These are phyloP conservation scores for Mycena haematopus DNA, from an alignment of 768 basidiomycete genomes.

Conservation along the genomic window DNA sequence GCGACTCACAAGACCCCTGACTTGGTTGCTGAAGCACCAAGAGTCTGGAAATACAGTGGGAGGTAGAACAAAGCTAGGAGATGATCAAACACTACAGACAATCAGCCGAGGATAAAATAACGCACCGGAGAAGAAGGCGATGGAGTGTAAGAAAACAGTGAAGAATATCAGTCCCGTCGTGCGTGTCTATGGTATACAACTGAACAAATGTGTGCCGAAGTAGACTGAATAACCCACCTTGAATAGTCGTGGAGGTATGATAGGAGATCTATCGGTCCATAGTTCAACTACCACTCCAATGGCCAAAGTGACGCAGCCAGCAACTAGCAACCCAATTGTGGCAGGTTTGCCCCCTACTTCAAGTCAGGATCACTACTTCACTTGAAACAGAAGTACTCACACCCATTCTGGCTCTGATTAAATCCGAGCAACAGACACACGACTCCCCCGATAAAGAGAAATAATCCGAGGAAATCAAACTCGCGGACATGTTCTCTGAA, in stretches of 20 bases:
- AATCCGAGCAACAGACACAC: conserved; percentile 75
- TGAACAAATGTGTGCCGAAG: neutral
- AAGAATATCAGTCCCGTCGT: conserved; percentile 71
- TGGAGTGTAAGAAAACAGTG: conserved; percentile 64
- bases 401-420: conserved; percentile 68
- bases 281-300: conserved; percentile 61
- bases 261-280: conserved; percentile 68
- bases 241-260: conserved; percentile 79
- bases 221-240: conserved; percentile 45
- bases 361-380: neutral
- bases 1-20: conserved; percentile 66
- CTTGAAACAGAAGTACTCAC: conserved; percentile 43
- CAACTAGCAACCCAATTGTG: conserved; percentile 65
- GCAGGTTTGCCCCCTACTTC: conserved; percentile 58
- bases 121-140: conserved; percentile 64
- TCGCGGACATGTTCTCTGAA: conserved; percentile 61
- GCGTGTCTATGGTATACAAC: conserved; percentile 57
- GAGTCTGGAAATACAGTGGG: conserved; percentile 79
- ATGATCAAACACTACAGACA: neutral
- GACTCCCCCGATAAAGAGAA: conserved; percentile 66
- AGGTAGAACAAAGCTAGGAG: conserved; percentile 64
- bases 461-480: conserved; percentile 65
- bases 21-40: conserved; percentile 75
- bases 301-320: conserved; percentile 62
- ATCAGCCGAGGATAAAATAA: neutral